These are phyloP conservation scores for Limnanthes douglasii DNA, from an alignment of 345 rosid genomes.

Conservation along the genomic window DNA sequence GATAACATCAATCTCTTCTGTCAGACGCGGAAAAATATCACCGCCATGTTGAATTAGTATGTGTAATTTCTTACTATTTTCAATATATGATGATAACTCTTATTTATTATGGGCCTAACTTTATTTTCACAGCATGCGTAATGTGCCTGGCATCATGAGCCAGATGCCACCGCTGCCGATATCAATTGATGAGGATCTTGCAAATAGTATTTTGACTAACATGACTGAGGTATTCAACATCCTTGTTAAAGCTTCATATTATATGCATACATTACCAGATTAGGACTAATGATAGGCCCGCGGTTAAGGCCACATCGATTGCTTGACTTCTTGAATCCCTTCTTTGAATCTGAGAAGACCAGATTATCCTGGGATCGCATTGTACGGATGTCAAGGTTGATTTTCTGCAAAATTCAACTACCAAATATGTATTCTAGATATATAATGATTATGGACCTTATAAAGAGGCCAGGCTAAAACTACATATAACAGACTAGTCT, in stretches of 20 bases:
- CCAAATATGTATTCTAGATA: too few species aligned
- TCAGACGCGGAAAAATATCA: conserved; percentile 53
- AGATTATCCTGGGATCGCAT: too few species aligned
- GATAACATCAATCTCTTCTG: conserved; percentile 64
- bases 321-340: neutral
- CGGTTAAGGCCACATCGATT: neutral
- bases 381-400: neutral
- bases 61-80: conserved; percentile 16
- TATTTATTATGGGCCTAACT: neutral
- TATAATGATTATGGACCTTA: too few species aligned
- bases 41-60: conserved; percentile 59
- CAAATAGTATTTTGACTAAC: conserved; percentile 35
- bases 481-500: too few species aligned
- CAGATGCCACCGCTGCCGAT: conserved; percentile 81
- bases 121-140: conserved; percentile 48
- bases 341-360: too few species aligned
- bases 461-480: too few species aligned
- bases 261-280: too few species aligned
- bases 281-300: too few species aligned
- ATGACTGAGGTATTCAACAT: conserved; percentile 40
- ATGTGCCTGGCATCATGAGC: conserved; percentile 78
- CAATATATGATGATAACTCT: conserved; percentile 1
- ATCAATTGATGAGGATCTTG: conserved; percentile 51
- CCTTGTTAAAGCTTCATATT: neutral
- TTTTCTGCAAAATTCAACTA: too few species aligned